phyloP scores from a whole-genome alignment of 805 yeast species.

The Candida tallmaniae region DNA sequence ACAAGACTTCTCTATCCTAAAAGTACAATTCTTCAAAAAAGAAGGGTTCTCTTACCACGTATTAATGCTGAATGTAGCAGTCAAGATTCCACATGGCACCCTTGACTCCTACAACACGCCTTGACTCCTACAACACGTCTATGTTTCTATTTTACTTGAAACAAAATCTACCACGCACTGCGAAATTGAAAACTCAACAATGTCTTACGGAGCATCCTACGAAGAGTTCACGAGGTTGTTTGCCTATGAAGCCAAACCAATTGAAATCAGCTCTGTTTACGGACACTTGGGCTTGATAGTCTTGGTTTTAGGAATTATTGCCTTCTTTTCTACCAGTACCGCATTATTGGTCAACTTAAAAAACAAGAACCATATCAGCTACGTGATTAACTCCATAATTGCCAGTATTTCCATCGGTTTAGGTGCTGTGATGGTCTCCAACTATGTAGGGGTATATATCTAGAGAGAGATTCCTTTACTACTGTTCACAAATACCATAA shows the following conservation, averaged over 20 bases:
- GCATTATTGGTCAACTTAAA: slow-evolving; percentile 26
- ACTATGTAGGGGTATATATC: slow-evolving; percentile 41
- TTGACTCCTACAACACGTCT: too few relatives aligned
- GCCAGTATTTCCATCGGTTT: slow-evolving; percentile 37
- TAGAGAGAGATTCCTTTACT: slow-evolving; percentile 12
- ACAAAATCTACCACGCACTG: too few relatives aligned
- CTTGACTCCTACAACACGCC: too few relatives aligned
- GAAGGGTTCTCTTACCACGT: too few relatives aligned
- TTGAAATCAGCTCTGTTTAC: slow-evolving; percentile 16
- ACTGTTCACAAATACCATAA: too few relatives aligned
- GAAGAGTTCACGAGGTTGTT: slow-evolving; percentile 20
- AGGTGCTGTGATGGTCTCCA: slow-evolving; percentile 33
- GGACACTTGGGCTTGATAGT: slow-evolving; percentile 14
- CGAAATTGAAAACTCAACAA: slow-evolving; percentile 2
- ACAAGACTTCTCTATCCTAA: too few relatives aligned
- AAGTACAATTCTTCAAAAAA: too few relatives aligned
- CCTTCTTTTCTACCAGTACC: slow-evolving; percentile 26
- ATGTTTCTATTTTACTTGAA: too few relatives aligned
- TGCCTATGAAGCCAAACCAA: slow-evolving; percentile 18
- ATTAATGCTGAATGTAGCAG: too few relatives aligned
- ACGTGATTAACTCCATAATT: slow-evolving; percentile 24
- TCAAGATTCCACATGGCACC: too few relatives aligned
- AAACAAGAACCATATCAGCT: slow-evolving; percentile 19
- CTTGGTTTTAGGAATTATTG: slow-evolving; percentile 19
- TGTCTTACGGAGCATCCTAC: slow-evolving; percentile 23